phyloP scores from a whole-genome alignment of 164 flowering plant genomes.

The Liquidambar formosana region DNA sequence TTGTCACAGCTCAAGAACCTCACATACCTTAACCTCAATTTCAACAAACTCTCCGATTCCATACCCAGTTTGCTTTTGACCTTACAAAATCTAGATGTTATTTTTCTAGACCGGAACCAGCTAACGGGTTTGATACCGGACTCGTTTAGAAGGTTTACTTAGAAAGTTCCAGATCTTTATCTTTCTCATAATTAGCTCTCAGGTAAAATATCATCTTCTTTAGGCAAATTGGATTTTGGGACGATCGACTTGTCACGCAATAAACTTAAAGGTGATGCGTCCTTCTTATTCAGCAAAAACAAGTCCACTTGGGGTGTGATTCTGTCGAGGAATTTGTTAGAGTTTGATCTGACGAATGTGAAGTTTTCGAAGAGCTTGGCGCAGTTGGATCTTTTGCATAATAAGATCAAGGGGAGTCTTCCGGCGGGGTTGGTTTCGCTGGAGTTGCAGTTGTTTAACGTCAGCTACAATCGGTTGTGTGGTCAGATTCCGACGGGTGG shows the following conservation, averaged over 20 bases:
- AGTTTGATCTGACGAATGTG: constrained; percentile 57
- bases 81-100: constrained; percentile 33
- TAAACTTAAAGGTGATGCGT: too few relatives aligned
- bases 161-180: constrained; percentile 23
- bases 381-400: constrained; percentile 45
- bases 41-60: constrained; percentile 57
- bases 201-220: too few relatives aligned
- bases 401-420: constrained; percentile 46
- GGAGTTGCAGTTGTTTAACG: too few relatives aligned
- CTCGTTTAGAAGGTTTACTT: constrained; percentile 33
- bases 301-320: constrained; percentile 27
- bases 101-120: constrained; percentile 58
- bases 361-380: constrained; percentile 37
- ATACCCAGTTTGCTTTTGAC: constrained; percentile 53
- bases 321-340: too few relatives aligned
- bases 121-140: constrained; percentile 64
- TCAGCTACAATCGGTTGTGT: constrained; percentile 58
- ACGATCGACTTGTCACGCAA: constrained; percentile 50
- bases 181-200: too few relatives aligned
- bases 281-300: constrained; percentile 48
- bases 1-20: constrained; percentile 46
- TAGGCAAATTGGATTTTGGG: constrained; percentile 32
- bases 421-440: too few relatives aligned
- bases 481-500: too few relatives aligned
- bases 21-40: constrained; percentile 46